Base-by-base conservation (phyloP, 2,329 filamentous ascomycete genomes). In the Hypoxylon sp. region DNA sequence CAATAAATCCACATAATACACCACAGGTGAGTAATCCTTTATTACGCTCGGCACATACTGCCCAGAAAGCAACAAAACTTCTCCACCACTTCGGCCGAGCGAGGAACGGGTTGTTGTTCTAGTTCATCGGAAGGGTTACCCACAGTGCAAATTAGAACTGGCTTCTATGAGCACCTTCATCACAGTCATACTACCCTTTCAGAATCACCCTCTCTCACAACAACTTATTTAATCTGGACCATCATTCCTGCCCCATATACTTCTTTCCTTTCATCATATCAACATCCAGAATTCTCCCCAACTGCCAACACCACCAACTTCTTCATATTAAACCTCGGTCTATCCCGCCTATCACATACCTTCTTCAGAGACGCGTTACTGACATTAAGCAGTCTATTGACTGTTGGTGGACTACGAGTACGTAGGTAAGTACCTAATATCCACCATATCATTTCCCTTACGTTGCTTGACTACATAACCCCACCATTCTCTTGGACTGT, bases 301-400 rank as follows among this genome's bases (percentile, higher is more conserved):
- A 29, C 19, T 13, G 11, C 11, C 27, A 29, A 31, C 27, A 32
- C 11, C 11, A 1, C 29, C 48, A 50, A 52, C 29, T 21, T 52
- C 48, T 27, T 27, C 24, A 27, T 27, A 27, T 27, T 19, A 6
- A n/a, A 32, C 24, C n/a, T 13, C 5, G 27, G 24, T 15, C 29
- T 3, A 35, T 4, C 15, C 35, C 13, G 17, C 42, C n/a, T 56
- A 24, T 3, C 21, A 35, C 7, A 19, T 13, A 32, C 17, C 8
- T n/a, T 51, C 29, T 35, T 5, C 17, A 32, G 21, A 21, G 2
- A 44, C 39, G 4, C 3, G n/a, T 42, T 13, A 24, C 52, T 63
- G 19, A 63, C 60, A 46, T 52, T 37, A 8, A 57, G 17, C 35
- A 57, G 60, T 46, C 7, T 21, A 24, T 19, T 46, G 13, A 35